Conservation (phyloP, 148 eudicot species). For the Cornus controversa region DNA sequence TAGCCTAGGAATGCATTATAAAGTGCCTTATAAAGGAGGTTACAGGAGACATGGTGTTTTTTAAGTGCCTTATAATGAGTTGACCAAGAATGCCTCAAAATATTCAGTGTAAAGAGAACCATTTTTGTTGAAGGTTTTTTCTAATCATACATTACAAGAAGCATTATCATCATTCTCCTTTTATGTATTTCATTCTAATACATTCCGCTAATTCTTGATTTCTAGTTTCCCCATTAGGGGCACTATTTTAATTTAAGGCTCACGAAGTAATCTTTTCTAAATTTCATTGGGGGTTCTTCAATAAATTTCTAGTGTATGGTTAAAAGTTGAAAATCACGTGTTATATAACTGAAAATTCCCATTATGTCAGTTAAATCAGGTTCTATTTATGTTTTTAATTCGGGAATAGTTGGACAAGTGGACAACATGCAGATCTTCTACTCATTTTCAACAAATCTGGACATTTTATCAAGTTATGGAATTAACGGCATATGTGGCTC, state of each 20-base stretch:
- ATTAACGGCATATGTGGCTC: background rate
- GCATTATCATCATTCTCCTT: background rate
- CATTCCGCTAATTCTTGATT: background rate
- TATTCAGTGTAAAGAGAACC: background rate
- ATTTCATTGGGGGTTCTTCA: too few relatives aligned
- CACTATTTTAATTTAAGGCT: background rate
- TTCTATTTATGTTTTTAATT: background rate
- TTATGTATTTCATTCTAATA: background rate
- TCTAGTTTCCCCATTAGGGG: background rate
- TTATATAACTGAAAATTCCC: background rate
- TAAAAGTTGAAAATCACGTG: background rate
- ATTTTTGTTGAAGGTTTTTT: background rate
- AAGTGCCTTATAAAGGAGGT: background rate
- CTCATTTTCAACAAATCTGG: background rate
- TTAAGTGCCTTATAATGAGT: background rate
- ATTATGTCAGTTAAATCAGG: background rate
- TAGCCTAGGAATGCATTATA: too few relatives aligned
- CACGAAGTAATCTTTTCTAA: background rate
- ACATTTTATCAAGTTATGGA: background rate
- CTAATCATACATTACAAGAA: background rate
- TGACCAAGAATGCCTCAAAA: background rate
- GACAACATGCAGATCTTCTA: background rate
- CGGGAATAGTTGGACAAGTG: background rate
- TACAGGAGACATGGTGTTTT: background rate
- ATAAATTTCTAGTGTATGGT: background rate